A percentile compares a stretch with the other conserved stretches of the same genome.
phyloP scores from a whole-genome alignment of 2,329 filamentous ascomycete species.

The Trichoderma brevicompactum region DNA sequence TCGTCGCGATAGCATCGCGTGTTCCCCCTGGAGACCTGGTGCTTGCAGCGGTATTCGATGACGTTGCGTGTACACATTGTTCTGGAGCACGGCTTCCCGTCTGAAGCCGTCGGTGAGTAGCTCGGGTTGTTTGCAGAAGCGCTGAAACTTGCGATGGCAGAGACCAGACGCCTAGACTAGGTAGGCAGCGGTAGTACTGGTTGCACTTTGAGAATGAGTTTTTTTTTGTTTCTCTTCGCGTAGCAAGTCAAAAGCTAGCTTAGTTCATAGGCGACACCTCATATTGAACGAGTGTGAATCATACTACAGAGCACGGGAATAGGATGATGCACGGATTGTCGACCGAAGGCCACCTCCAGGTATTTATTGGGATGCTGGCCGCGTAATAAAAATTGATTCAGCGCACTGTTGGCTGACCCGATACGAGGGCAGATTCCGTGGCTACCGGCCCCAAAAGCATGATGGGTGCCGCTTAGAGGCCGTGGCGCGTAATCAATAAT shows the following conservation, averaged over 20 bases:
- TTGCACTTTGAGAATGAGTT: background rate
- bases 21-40: constrained; percentile 43
- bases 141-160: background rate
- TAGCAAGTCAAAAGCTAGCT: constrained; percentile 5
- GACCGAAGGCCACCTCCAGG: constrained; percentile 1
- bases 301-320: background rate
- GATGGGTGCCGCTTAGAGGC: constrained; percentile 11
- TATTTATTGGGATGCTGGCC: constrained; percentile 27
- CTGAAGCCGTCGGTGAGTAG: background rate
- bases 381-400: constrained; percentile 22
- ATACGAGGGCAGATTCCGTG: constrained; percentile 23
- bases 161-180: background rate
- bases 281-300: constrained; percentile 17
- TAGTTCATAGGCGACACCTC: constrained; percentile 11
- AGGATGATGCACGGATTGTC: constrained; percentile 8
- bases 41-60: constrained; percentile 45
- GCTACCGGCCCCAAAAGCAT: constrained; percentile 17
- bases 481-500: constrained; percentile 12
- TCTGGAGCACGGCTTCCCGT: constrained; percentile 2
- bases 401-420: constrained; percentile 14
- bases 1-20: constrained; percentile 43
- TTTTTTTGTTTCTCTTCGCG: background rate
- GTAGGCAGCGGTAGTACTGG: background rate
- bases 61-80: constrained; percentile 43
- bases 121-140: constrained; percentile 12